Evolutionary conservation across 257 asterid genomes (phyloP), one percentile per base, ranked within the genome.

Genomic region (Solanum sejunctum): DNA sequence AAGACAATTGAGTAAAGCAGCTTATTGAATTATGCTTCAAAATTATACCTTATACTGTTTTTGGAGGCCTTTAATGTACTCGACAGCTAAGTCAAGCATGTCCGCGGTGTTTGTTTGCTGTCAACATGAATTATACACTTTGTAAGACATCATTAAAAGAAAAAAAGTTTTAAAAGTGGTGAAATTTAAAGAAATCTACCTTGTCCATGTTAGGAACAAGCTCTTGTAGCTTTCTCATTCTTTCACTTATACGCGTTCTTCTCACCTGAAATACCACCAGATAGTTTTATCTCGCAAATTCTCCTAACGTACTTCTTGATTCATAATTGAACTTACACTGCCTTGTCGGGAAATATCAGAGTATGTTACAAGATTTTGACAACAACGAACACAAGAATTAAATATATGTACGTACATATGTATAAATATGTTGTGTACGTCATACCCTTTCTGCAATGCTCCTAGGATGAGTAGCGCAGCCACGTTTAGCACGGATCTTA

Each of bases 61-160:
- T 85, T 94, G 99, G 56, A 95, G 98, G 84, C 81, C 89, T 88
- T 95, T 95, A 75, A 95, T 93, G 92, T 95, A 95, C 12, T 94
- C 98, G 1, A 95, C 97, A 83, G 98, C 98, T 86, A 95, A 91
- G 90, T 95, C 99, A 87, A 95, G 86, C 99, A 95, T 95, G 92
- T 92, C 98, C 18, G 98, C 90, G 15, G 99, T 95, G 93, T 91
- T 94, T 58, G 98, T 95, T 94, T 93, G 99, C 99, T 95, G 95
- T 90, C 87, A 86, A 72, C 55, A 60, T 51, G n/a, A 82, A 72
- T 32, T 56, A 52, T 58, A 51, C 21, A 82, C 67, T 43, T 32
- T 10, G 80, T 67, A 47, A 49, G 11, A 45, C 26, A 47, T 39
- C 81, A 83, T 12, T 32, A 36, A 26, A 49, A 41, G 47, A 2